These are phyloP conservation scores for Canavalia gladiata DNA, from an alignment of 306 rosid genomes.

Conservation along the genomic window DNA sequence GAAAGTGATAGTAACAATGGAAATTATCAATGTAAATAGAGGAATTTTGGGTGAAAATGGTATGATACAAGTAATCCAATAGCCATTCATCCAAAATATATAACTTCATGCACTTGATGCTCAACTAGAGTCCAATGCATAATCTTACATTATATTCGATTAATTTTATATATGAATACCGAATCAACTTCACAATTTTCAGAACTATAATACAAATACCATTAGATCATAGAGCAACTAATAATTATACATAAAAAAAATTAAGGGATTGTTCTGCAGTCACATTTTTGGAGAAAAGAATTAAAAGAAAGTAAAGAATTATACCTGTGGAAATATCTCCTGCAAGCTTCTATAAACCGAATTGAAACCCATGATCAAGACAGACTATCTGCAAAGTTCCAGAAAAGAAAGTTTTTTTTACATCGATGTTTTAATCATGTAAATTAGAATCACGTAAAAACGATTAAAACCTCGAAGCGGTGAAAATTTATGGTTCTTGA, in stretches of 20 bases:
- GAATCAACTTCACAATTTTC: constrained; percentile 10
- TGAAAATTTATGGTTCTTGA: background rate
- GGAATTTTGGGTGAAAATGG: background rate
- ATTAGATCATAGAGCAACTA: constrained; percentile 11
- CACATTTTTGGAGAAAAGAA: background rate
- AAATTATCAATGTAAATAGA: background rate
- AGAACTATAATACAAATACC: constrained; percentile 22
- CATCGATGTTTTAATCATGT: background rate
- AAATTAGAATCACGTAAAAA: background rate
- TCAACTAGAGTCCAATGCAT: background rate
- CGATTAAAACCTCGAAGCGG: constrained; percentile 5
- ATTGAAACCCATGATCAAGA: constrained; percentile 69
- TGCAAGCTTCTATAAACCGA: constrained; percentile 66
- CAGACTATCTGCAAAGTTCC: constrained; percentile 51
- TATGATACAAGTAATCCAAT: background rate
- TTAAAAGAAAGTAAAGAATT: background rate
- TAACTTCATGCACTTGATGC: constrained; percentile 5
- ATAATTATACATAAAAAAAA: background rate
- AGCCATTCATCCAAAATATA: background rate
- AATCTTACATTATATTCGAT: constrained; percentile 4
- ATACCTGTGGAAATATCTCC: constrained; percentile 84
- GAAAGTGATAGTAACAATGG: background rate
- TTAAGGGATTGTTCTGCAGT: constrained; percentile 11
- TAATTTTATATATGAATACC: constrained; percentile 9
- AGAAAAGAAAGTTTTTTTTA: background rate